phyloP scores from a whole-genome alignment of 257 asterid genomes.

The Jaltomata sinuosa region DNA sequence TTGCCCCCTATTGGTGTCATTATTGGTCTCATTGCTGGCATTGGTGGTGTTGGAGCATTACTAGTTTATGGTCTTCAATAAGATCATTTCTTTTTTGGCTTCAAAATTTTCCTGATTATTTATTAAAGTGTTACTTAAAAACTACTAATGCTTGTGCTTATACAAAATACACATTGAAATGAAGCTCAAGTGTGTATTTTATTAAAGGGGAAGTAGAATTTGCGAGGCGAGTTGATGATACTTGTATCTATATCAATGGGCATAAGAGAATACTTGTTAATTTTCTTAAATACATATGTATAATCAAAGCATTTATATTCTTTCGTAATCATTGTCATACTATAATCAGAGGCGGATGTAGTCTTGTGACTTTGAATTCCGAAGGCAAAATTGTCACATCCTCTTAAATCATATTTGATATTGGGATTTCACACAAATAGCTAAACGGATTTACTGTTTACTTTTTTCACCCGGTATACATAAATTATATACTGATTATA shows the following conservation, averaged over 20 bases:
- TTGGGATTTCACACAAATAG: no score
- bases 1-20: conserved; percentile 89
- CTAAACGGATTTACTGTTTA: no score
- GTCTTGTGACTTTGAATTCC: no score
- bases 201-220: background rate
- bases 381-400: background rate
- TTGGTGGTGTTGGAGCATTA: conserved; percentile 89
- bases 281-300: background rate
- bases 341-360: background rate
- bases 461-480: no score
- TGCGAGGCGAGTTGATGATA: background rate
- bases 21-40: conserved; percentile 66
- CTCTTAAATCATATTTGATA: no score
- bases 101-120: background rate
- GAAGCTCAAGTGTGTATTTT: background rate
- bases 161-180: background rate
- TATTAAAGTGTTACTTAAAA: background rate
- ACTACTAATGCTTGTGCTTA: background rate
- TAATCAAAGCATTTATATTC: background rate
- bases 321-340: background rate
- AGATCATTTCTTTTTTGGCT: background rate
- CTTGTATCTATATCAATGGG: background rate
- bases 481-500: no score
- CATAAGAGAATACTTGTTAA: background rate
- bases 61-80: conserved; percentile 82